phyloP scores from a whole-genome alignment of 2,329 filamentous ascomycete genomes.

The Fusarium odoratissimum region DNA sequence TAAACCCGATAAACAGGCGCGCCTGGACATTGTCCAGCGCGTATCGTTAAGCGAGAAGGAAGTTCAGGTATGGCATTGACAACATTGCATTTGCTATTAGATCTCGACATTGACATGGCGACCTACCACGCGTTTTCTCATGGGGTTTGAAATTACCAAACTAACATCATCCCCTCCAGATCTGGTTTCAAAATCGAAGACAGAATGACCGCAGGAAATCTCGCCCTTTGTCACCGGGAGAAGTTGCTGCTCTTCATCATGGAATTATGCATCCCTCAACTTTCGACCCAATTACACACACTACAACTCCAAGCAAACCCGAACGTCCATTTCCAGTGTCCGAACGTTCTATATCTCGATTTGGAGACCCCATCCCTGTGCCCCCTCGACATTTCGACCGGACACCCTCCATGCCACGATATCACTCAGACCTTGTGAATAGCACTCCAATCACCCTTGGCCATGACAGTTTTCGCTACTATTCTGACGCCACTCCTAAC shows the following conservation, averaged over 20 bases:
- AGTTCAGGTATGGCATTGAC: constrained; percentile 78
- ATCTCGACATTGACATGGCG: not conserved
- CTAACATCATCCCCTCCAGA: constrained; percentile 64
- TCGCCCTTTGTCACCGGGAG: constrained; percentile 81
- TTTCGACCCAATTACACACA: constrained; percentile 55
- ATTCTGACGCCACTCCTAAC: constrained; percentile 41
- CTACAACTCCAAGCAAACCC: constrained; percentile 42
- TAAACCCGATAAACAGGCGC: constrained; percentile 91
- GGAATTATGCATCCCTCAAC: constrained; percentile 65
- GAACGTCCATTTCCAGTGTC: constrained; percentile 45
- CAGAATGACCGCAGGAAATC: constrained; percentile 94
- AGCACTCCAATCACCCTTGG: constrained; percentile 42
- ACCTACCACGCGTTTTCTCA: constrained; percentile 28
- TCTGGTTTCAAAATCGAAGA: constrained; percentile 96
- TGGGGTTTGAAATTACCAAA: constrained; percentile 13
- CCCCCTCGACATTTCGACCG: constrained; percentile 42
- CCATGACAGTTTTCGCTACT: constrained; percentile 32
- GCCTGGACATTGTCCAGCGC: constrained; percentile 83
- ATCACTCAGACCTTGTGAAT: constrained; percentile 41
- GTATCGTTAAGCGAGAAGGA: constrained; percentile 95
- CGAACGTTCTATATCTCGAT: constrained; percentile 44
- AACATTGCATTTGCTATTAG: not conserved
- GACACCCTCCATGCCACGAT: constrained; percentile 45
- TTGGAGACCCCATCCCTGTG: constrained; percentile 39
- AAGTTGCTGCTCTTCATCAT: constrained; percentile 72